These are phyloP conservation scores for Clausena lansium DNA, from an alignment of 345 rosid species.

Conservation along the genomic window DNA sequence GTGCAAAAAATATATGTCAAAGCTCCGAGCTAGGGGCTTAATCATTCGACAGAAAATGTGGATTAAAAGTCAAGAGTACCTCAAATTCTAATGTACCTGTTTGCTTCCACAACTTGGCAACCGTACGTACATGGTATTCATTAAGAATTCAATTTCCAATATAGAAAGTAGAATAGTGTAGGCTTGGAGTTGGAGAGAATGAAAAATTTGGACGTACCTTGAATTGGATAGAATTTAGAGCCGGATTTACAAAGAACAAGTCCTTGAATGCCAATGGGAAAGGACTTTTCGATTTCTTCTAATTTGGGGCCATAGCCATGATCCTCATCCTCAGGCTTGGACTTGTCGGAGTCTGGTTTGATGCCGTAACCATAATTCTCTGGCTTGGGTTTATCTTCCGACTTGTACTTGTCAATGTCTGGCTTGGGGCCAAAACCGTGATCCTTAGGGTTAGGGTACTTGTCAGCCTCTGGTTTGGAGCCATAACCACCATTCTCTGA, in stretches of 20 bases:
- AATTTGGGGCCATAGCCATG: neutral
- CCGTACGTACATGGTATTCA: too few species aligned
- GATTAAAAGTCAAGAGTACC: too few species aligned
- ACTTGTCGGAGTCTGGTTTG: too few species aligned
- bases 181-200: too few species aligned
- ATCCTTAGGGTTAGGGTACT: neutral
- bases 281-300: constrained; percentile 17
- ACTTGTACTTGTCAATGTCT: neutral
- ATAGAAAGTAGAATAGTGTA: too few species aligned
- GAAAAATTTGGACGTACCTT: constrained; percentile 19
- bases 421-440: neutral
- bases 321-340: neutral
- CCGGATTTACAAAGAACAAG: constrained; percentile 37
- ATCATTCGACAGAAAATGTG: too few species aligned
- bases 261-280: constrained; percentile 36
- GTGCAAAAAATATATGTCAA: neutral
- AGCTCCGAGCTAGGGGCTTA: too few species aligned
- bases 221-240: constrained; percentile 22
- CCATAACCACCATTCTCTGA: neutral
- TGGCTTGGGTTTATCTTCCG: neutral
- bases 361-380: neutral
- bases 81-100: too few species aligned
- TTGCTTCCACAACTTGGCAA: too few species aligned
- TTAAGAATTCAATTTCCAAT: too few species aligned
- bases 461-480: neutral